Conservation (phyloP, 2,329 filamentous ascomycete genomes). For the Phaeomoniella chlamydospora region DNA sequence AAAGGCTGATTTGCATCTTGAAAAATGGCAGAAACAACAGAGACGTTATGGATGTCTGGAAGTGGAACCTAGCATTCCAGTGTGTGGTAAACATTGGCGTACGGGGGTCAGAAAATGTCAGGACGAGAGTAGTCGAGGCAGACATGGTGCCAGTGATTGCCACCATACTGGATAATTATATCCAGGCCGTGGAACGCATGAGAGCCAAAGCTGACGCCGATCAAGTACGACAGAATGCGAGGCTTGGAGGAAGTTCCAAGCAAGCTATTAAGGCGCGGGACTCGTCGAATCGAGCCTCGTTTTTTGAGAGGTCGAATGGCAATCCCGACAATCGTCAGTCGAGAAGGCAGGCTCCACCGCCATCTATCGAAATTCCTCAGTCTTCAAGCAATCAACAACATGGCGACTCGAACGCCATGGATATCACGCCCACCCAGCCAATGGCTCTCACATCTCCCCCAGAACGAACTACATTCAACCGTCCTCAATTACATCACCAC, state of each 20-base stretch:
- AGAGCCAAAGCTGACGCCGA: conserved; percentile 76
- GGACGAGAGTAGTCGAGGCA: conserved; percentile 90
- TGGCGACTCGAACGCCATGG: conserved; percentile 37
- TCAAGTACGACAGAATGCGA: conserved; percentile 29
- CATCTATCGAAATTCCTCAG: conserved; percentile 65
- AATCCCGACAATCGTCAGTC: conserved; percentile 43
- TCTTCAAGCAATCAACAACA: conserved; percentile 32
- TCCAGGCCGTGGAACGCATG: conserved; percentile 86
- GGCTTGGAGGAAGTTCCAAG: conserved; percentile 15
- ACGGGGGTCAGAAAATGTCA: conserved; percentile 81
- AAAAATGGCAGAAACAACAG: conserved; percentile 84
- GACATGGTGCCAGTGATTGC: conserved; percentile 99
- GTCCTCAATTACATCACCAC: conserved; percentile 28
- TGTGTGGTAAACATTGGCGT: conserved; percentile 99
- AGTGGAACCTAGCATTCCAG: conserved; percentile 98
- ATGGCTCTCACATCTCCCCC: conserved; percentile 57
- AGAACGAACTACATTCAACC: conserved; percentile 51
- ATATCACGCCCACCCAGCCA: conserved; percentile 47
- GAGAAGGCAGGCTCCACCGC: conserved; percentile 68
- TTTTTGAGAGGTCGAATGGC: conserved; percentile 36
- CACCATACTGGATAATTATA: conserved; percentile 96
- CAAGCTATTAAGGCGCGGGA: conserved; percentile 8
- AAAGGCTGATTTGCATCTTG: conserved; percentile 89
- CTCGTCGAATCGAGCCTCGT: conserved; percentile 17
- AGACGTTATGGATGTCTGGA: conserved; percentile 99